Base-by-base conservation (phyloP, 805 yeast genomes). In the Metschnikowia noctiluminum region DNA sequence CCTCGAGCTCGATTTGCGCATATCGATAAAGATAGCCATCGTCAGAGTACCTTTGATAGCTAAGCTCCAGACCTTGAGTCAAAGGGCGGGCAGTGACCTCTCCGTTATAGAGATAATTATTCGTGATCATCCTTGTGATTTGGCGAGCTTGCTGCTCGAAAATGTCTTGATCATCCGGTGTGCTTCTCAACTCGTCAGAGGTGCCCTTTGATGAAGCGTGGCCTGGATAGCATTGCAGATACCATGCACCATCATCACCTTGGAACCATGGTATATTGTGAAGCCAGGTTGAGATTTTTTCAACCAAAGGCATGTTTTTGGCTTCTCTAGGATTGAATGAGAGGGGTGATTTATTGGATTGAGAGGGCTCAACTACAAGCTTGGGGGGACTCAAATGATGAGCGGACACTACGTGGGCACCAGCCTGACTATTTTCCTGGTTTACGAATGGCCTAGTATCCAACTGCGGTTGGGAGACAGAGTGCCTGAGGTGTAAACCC, bases 251-350 rank as follows among this genome's bases (percentile, higher is more conserved):
- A 36, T 53, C 59, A 15, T 63, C 52, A 0, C 66, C 59, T 43
- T 65, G 71, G 8, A 73, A 60, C 60, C 60, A 56, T 1, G 91
- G 91, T 3, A 87, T 75, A 28, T 73, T 70, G 3, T 68, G 66
- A 34, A 87, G 76, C 94, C 94, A 87, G 7, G 62, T 66, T 35
- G 71, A 71, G 0, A 87, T 87, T 57, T 86, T 87, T 57, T 87
- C 92, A 42, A 65, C 69, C 52, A 75, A 78, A 1, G 81, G 74
- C 90, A 87, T 85, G 62, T 81, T 82, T 8, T 76, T 67, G 2
- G 82, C 81, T 30, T 65, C 65, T 58, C 89, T 71, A 11, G 92
- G 92, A 50, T 84, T 76, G 59, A 86, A 85, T 12, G 60, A 58
- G 0, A 68, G 51, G 1, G 85, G 84, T 45, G 80, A 73, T 16